These are phyloP conservation scores for Malassezia slooffiae DNA, from an alignment of 1,284 basidiomycete genomes.

Conservation along the genomic window DNA sequence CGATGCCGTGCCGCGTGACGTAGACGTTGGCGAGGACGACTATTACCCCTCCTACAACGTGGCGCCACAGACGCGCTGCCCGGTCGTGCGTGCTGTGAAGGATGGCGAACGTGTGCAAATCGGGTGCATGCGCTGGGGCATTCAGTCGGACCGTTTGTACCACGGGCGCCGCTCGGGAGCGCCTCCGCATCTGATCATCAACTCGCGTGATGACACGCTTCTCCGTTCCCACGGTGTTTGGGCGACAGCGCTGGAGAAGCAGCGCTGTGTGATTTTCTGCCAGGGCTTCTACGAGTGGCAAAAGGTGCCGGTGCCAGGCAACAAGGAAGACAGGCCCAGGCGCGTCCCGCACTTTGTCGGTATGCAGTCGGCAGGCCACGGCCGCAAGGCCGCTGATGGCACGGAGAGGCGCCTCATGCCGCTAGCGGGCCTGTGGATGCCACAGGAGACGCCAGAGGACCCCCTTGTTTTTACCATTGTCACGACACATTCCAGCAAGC, in stretches of 20 bases:
- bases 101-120: conserved; percentile 1
- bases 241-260: conserved; percentile 17
- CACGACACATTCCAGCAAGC: conserved; percentile 55
- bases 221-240: conserved; percentile 44
- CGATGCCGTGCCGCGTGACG: conserved; percentile 6
- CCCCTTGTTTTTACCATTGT: conserved; percentile 71
- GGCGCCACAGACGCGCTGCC: conserved; percentile 27
- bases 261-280: conserved; percentile 39
- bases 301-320: conserved; percentile 14
- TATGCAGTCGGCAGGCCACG: conserved; percentile 54
- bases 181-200: conserved; percentile 64
- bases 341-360: conserved; percentile 61
- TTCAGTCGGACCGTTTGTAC: conserved; percentile 53
- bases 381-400: conserved; percentile 58
- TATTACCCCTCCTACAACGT: conserved; percentile 38
- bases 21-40: conserved; percentile 14
- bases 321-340: conserved; percentile 15
- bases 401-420: conserved; percentile 62
- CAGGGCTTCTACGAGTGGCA: conserved; percentile 44
- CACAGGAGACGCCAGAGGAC: conserved; percentile 50
- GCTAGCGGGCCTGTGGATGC: conserved; percentile 79
- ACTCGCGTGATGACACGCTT: conserved; percentile 74
- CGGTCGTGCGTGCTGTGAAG: conserved; percentile 20
- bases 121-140: conserved; percentile 7
- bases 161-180: conserved; percentile 58